Conservation (phyloP, 2,329 filamentous ascomycete genomes). For the Tolypocladium guangdongense region DNA sequence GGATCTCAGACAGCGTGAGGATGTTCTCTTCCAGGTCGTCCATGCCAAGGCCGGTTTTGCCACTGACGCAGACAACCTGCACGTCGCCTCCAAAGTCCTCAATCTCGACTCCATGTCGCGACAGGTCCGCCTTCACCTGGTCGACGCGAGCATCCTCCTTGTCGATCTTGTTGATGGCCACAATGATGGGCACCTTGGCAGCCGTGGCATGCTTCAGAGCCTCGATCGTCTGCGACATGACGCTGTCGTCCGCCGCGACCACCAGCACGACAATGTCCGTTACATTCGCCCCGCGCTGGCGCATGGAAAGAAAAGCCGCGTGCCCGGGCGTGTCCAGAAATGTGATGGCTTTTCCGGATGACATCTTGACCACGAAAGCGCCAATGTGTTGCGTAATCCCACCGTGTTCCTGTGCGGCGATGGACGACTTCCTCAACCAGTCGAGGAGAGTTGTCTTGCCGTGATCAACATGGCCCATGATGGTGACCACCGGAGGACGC, state of each 20-base stretch:
- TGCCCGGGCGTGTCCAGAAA: slow-evolving; percentile 96
- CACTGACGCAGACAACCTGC: slow-evolving; percentile 82
- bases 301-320: slow-evolving; percentile 91
- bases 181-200: slow-evolving; percentile 87
- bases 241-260: slow-evolving; percentile 91
- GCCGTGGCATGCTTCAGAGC: slow-evolving; percentile 85
- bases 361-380: slow-evolving; percentile 85
- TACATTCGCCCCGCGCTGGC: slow-evolving; percentile 86
- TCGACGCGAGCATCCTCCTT: slow-evolving; percentile 74
- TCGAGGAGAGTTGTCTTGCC: slow-evolving; percentile 96
- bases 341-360: slow-evolving; percentile 79
- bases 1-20: slow-evolving; percentile 72
- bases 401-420: slow-evolving; percentile 84
- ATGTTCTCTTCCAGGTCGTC: slow-evolving; percentile 84
- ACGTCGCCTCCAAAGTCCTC: slow-evolving; percentile 94
- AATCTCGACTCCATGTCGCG: slow-evolving; percentile 73
- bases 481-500: slow-evolving; percentile 89
- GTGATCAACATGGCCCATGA: slow-evolving; percentile 99
- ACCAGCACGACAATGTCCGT: slow-evolving; percentile 96
- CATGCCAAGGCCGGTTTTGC: slow-evolving; percentile 90
- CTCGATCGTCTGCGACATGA: slow-evolving; percentile 94
- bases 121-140: slow-evolving; percentile 78
- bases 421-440: slow-evolving; percentile 82
- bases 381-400: slow-evolving; percentile 98
- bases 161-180: slow-evolving; percentile 96